Conservation (phyloP, 352 stramenopile species). For the Thraustotheca clavata region DNA sequence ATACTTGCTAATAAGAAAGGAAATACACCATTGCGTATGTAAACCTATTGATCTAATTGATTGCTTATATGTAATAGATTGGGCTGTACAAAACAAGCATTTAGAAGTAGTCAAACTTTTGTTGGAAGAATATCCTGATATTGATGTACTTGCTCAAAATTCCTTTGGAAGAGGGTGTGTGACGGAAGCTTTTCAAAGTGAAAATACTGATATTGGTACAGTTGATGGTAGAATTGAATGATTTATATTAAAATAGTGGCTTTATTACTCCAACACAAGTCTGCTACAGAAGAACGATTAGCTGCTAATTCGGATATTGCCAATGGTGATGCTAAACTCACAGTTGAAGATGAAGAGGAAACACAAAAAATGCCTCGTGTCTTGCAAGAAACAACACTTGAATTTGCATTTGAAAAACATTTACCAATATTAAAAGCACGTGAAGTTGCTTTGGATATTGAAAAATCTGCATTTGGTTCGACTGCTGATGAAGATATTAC, state of each 20-base stretch:
- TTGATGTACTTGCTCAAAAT: constrained; percentile 79
- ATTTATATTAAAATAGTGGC: constrained; percentile 34
- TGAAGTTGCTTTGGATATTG: constrained; percentile 77
- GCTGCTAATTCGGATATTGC: constrained; percentile 64
- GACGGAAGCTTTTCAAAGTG: constrained; percentile 74
- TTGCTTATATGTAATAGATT: constrained; percentile 33
- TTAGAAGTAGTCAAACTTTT: constrained; percentile 68
- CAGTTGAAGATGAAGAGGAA: constrained; percentile 36
- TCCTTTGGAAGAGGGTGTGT: constrained; percentile 69
- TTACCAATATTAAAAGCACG: constrained; percentile 57
- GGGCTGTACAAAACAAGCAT: constrained; percentile 83
- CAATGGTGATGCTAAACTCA: constrained; percentile 41
- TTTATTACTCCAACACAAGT: constrained; percentile 65
- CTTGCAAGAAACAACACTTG: constrained; percentile 72
- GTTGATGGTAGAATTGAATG: neutral
- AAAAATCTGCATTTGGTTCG: constrained; percentile 69
- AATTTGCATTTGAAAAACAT: constrained; percentile 59
- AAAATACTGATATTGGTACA: constrained; percentile 79
- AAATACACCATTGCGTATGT: constrained; percentile 69
- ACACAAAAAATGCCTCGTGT: constrained; percentile 37
- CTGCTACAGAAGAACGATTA: constrained; percentile 65
- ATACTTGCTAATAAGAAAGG: constrained; percentile 53
- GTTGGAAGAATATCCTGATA: constrained; percentile 48
- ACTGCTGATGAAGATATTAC: constrained; percentile 81
- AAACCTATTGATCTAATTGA: neutral